Evolutionary conservation across 768 basidiomycete species (phyloP).

Genomic region (Inosperma sp.): DNA sequence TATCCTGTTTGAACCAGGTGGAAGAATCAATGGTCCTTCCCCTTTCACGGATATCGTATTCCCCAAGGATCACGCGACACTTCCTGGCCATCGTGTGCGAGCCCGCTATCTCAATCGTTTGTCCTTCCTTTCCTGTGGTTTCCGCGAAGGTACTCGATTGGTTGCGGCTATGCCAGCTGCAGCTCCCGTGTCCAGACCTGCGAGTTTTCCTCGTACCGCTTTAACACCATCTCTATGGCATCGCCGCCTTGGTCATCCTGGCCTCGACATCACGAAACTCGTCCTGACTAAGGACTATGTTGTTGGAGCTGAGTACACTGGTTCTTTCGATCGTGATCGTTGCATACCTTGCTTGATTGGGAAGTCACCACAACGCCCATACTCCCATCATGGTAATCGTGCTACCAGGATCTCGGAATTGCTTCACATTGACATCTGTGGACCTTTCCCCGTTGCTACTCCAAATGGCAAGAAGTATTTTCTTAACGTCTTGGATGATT

Average conservation of each 20-base stretch:
- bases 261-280: conserved; percentile 1
- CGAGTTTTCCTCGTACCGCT: background rate
- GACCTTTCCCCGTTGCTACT: conserved; percentile 17
- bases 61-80: conserved; percentile 1
- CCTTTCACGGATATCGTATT: conserved; percentile 9
- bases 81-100: background rate
- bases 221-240: conserved; percentile 10
- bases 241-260: conserved; percentile 11
- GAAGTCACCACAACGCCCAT: conserved; percentile 10
- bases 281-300: conserved; percentile 9
- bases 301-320: conserved; percentile 1
- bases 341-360: conserved; percentile 12
- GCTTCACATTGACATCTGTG: conserved; percentile 22
- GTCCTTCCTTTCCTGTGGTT: background rate
- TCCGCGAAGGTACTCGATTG: no score
- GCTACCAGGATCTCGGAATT: conserved; percentile 15
- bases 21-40: no score
- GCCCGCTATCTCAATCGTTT: background rate
- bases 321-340: background rate
- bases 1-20: background rate
- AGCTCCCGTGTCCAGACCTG: background rate
- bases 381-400: background rate
- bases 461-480: conserved; percentile 18
- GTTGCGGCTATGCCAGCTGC: background rate
- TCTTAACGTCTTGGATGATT: conserved; percentile 18